Evolutionary conservation across 2,329 filamentous ascomycete genomes (phyloP).

Genomic region (Aphanocladium album): DNA sequence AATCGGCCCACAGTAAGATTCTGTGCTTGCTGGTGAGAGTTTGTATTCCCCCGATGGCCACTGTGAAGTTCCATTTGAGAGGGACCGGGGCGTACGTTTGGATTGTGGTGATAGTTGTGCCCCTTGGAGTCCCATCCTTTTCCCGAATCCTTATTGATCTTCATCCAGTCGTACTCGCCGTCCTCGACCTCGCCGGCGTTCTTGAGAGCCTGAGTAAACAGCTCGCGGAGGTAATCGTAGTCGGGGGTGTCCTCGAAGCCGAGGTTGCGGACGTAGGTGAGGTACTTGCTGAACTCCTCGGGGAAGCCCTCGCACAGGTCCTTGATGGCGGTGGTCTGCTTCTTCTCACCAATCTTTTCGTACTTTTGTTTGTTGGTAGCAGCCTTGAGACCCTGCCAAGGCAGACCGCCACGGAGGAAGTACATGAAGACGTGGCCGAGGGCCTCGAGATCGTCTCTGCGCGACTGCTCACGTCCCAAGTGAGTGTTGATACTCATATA

Average conservation of each 20-base stretch:
- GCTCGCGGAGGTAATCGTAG: constrained; percentile 93
- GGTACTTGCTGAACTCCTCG: constrained; percentile 95
- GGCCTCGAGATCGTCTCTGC: constrained; percentile 92
- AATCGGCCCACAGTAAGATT: constrained; percentile 78
- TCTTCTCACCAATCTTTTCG: constrained; percentile 99
- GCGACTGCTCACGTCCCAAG: constrained; percentile 90
- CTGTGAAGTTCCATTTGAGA: constrained; percentile 82
- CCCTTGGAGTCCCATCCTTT: constrained; percentile 75
- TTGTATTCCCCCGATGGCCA: constrained; percentile 61
- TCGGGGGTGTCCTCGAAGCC: constrained; percentile 98
- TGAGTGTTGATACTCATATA: constrained; percentile 99
- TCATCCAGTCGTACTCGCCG: constrained; percentile 99
- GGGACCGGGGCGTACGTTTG: constrained; percentile 71
- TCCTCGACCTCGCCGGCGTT: constrained; percentile 92
- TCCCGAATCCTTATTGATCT: constrained; percentile 75
- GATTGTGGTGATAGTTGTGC: constrained; percentile 61
- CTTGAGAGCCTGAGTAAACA: constrained; percentile 95
- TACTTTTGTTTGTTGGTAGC: constrained; percentile 93
- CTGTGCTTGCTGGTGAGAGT: constrained; percentile 57
- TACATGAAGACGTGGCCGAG: constrained; percentile 72
- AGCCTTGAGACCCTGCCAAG: constrained; percentile 69
- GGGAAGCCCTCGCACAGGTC: constrained; percentile 95
- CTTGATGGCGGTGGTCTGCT: constrained; percentile 95
- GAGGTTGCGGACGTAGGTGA: constrained; percentile 94
- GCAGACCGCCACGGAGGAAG: constrained; percentile 64